Conservation (phyloP, 2,329 filamentous ascomycete genomes). For the Cercospora sp. region DNA sequence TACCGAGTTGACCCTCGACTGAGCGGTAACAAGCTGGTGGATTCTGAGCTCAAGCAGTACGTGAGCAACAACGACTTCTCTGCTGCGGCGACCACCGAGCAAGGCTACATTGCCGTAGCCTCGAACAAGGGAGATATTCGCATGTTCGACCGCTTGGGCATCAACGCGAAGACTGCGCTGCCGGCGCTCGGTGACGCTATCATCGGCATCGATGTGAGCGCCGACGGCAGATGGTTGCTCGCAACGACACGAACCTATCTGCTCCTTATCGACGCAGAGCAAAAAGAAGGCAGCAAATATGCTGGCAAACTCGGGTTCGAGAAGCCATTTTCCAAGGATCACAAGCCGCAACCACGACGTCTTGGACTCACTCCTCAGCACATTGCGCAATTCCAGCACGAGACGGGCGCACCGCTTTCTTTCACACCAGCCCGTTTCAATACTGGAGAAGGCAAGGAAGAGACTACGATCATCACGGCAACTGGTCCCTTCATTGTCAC, state of each 20-base stretch:
- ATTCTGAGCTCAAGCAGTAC: slow-evolving; percentile 92
- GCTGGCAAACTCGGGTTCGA: slow-evolving; percentile 98
- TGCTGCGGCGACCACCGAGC: slow-evolving; percentile 87
- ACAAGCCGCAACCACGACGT: slow-evolving; percentile 89
- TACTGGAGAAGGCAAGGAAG: slow-evolving; percentile 71
- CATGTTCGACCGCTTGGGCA: slow-evolving; percentile 91
- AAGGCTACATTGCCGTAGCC: slow-evolving; percentile 94
- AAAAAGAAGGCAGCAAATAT: slow-evolving; percentile 84
- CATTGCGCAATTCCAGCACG: slow-evolving; percentile 95
- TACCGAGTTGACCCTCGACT: slow-evolving; percentile 93
- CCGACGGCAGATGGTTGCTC: slow-evolving; percentile 92
- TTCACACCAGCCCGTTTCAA: slow-evolving; percentile 97
- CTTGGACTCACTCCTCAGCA: slow-evolving; percentile 86
- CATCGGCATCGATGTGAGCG: slow-evolving; percentile 90
- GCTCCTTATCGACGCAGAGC: slow-evolving; percentile 85
- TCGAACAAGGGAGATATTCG: slow-evolving; percentile 98
- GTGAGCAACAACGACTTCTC: slow-evolving; percentile 97
- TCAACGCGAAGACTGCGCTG: slow-evolving; percentile 96
- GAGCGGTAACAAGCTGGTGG: slow-evolving; percentile 87
- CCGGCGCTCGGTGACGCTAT: slow-evolving; percentile 94
- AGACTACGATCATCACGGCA: slow-evolving; percentile 94
- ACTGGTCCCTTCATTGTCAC: slow-evolving; percentile 96
- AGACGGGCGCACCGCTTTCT: slow-evolving; percentile 80
- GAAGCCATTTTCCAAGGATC: slow-evolving; percentile 85
- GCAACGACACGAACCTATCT: slow-evolving; percentile 94